These are phyloP conservation scores for Somion occarium DNA, from an alignment of 1,284 basidiomycete genomes.

Conservation along the genomic window DNA sequence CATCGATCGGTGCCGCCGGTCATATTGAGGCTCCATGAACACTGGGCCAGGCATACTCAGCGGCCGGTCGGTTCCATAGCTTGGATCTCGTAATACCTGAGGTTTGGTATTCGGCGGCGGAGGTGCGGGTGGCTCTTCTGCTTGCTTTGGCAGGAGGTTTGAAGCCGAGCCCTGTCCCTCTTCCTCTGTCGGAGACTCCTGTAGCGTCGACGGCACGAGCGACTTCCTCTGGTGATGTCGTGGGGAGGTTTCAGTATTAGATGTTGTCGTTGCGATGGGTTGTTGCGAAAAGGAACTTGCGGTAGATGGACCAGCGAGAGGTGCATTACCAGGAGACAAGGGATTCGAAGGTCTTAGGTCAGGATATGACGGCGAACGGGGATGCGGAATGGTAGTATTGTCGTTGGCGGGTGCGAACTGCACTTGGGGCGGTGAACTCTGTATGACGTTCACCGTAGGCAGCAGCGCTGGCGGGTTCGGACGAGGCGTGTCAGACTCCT, in stretches of 20 bases:
- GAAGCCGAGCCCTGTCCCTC: not conserved
- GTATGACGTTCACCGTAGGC: not conserved
- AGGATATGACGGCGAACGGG: too few species aligned
- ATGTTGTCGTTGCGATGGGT: not conserved
- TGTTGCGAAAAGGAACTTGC: not conserved
- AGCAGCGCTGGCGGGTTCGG: not conserved
- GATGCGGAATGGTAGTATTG: not conserved
- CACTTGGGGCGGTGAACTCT: not conserved
- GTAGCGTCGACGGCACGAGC: not conserved
- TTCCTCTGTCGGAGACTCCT: not conserved
- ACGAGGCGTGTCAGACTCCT: not conserved
- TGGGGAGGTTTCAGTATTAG: not conserved
- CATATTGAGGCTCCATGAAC: not conserved
- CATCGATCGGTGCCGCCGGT: not conserved
- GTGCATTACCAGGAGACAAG: not conserved
- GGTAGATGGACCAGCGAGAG: not conserved
- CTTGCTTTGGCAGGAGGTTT: not conserved
- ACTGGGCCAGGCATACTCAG: not conserved
- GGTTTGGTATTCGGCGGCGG: not conserved
- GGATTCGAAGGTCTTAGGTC: too few species aligned
- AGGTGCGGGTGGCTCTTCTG: not conserved
- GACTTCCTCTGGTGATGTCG: not conserved
- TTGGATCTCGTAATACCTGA: not conserved
- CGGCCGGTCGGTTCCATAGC: not conserved
- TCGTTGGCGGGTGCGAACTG: not conserved